Conservation (phyloP, 768 basidiomycete species). For the Coprinellus micaceus region DNA sequence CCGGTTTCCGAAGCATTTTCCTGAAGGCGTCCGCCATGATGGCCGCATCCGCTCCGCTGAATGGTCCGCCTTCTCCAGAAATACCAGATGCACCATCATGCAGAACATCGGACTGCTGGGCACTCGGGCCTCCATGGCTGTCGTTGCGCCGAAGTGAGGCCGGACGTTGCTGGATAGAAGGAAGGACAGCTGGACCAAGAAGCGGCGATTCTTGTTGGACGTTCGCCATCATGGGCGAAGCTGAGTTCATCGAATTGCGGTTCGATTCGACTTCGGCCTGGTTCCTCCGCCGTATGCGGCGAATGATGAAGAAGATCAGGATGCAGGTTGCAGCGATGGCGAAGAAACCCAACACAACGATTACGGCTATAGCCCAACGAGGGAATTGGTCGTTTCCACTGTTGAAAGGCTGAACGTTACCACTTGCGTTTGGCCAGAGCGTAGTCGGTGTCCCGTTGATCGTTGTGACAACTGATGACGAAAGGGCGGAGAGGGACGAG, state of each 20-base stretch:
- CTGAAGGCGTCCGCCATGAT: conserved; percentile 93
- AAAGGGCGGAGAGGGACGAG: conserved; percentile 33
- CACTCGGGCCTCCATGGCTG: conserved; percentile 23
- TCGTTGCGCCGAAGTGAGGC: conserved; percentile 25
- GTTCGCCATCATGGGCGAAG: conserved; percentile 80
- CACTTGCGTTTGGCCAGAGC: conserved; percentile 21
- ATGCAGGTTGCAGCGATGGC: conserved; percentile 69
- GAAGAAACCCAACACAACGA: conserved; percentile 80
- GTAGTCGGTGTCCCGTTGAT: conserved; percentile 44
- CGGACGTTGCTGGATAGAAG: conserved; percentile 21
- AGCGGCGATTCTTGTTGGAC: conserved; percentile 45
- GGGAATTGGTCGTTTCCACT: conserved; percentile 52
- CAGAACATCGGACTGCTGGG: conserved; percentile 40
- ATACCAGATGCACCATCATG: conserved; percentile 75
- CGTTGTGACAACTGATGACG: conserved; percentile 38
- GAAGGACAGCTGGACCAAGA: conserved; percentile 29
- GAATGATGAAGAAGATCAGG: conserved; percentile 69
- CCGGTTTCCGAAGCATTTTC: conserved; percentile 83
- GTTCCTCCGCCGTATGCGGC: conserved; percentile 56
- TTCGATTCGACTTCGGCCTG: conserved; percentile 42
- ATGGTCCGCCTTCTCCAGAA: conserved; percentile 66
- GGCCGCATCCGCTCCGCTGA: conserved; percentile 83
- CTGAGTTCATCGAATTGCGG: conserved; percentile 74
- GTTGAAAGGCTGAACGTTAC: conserved; percentile 42
- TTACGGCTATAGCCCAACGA: conserved; percentile 89